Evolutionary conservation across 1,284 basidiomycete genomes (phyloP).

Genomic region (Ganoderma sinense): DNA sequence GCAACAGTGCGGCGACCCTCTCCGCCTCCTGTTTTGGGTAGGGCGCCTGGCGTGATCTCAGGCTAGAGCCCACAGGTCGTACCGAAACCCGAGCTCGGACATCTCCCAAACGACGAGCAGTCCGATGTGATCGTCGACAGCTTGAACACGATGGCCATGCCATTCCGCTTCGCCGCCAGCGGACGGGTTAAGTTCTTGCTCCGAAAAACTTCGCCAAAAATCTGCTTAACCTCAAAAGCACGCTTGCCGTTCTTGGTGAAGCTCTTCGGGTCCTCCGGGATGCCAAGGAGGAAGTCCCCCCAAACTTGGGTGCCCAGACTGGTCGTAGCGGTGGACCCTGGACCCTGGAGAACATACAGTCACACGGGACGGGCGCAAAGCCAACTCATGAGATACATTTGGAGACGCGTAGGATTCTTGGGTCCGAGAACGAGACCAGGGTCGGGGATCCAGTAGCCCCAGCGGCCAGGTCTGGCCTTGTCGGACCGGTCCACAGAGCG

Average conservation of each 20-base stretch:
- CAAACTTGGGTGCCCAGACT: conserved; percentile 6
- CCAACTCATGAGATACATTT: conserved; percentile 13
- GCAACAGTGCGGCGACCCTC: not conserved
- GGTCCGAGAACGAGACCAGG: conserved; percentile 11
- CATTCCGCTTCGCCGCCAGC: not conserved
- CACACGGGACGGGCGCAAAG: conserved; percentile 1
- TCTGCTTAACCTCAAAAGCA: not conserved
- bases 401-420: not conserved
- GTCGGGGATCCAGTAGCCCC: conserved; percentile 22
- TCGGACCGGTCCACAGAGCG: not conserved
- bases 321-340: not conserved
- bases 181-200: not conserved
- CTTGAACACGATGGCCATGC: not conserved
- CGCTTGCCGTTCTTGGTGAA: not conserved
- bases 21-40: not conserved
- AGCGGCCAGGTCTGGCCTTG: not conserved
- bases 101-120: conserved; percentile 20
- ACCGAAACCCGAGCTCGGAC: conserved; percentile 21
- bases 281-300: conserved; percentile 14
- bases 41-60: not conserved
- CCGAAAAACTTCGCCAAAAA: conserved; percentile 3
- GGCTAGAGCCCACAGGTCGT: conserved; percentile 19
- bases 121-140: not conserved
- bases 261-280: not conserved
- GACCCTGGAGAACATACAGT: conserved; percentile 11